phyloP scores from a whole-genome alignment of 768 basidiomycete genomes.

The Hortiboletus campestris region DNA sequence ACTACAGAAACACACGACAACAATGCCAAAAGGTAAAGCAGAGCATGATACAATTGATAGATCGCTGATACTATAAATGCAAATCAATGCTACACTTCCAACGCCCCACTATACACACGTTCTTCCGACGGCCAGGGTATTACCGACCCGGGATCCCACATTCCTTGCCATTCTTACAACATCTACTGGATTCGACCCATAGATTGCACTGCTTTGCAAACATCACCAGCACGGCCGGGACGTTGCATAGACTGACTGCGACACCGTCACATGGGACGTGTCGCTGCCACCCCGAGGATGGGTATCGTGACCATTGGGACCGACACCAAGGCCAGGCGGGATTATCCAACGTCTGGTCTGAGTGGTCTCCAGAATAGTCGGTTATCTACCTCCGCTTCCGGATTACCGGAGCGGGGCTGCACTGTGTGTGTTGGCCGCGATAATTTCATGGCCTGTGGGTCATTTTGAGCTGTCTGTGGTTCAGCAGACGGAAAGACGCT shows the following conservation, averaged over 20 bases:
- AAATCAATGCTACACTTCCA: background rate
- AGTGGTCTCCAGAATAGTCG: conserved; percentile 28
- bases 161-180: background rate
- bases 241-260: background rate
- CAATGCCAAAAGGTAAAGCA: background rate
- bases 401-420: conserved; percentile 63
- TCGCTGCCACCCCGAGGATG: background rate
- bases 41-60: background rate
- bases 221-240: background rate
- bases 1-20: background rate
- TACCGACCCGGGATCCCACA: background rate
- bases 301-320: background rate
- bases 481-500: background rate
- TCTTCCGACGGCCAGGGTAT: background rate
- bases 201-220: background rate
- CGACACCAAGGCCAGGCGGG: background rate
- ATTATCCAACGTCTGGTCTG: background rate
- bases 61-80: background rate
- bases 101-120: background rate
- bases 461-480: background rate
- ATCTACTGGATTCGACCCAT: background rate
- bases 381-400: conserved; percentile 66
- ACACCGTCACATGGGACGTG: background rate
- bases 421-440: conserved; percentile 83
- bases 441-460: conserved; percentile 72